These are phyloP conservation scores for Lunularia cruciata DNA, from an alignment of 225 moss, liverwort and hornwort species.

Conservation along the genomic window DNA sequence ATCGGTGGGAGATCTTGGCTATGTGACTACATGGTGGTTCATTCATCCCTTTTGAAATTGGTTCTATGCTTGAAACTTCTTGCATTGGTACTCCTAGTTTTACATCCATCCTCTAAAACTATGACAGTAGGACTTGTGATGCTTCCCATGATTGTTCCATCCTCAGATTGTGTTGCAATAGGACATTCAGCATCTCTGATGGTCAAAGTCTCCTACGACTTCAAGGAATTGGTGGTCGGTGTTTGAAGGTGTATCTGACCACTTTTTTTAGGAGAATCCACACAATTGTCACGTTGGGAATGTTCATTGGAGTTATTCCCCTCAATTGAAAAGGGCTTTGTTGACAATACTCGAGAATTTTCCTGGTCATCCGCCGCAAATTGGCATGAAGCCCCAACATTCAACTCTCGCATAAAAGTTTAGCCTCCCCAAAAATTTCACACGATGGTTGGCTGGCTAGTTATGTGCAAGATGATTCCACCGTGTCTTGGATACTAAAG, in stretches of 20 bases:
- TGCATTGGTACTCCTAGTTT: too few relatives aligned
- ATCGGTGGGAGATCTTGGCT: too few relatives aligned
- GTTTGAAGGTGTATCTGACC: neutral
- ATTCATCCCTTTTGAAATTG: too few relatives aligned
- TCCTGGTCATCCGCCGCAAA: neutral
- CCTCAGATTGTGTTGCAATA: too few relatives aligned
- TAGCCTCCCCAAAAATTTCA: neutral
- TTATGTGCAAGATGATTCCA: too few relatives aligned
- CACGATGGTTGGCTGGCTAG: neutral
- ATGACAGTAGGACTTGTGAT: too few relatives aligned
- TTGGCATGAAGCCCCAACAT: neutral
- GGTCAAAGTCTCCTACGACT: neutral
- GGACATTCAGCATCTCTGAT: too few relatives aligned
- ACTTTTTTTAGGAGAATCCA: neutral
- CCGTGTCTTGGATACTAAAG: too few relatives aligned
- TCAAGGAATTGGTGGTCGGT: neutral
- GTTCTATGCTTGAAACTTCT: too few relatives aligned
- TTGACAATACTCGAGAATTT: neutral
- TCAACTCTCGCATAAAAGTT: neutral
- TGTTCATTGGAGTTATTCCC: neutral
- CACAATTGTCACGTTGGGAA: neutral
- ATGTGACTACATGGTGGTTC: too few relatives aligned
- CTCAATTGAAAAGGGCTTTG: neutral
- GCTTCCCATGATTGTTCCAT: too few relatives aligned
- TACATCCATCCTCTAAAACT: too few relatives aligned